A percentile compares a stretch with the other conserved stretches of the same genome.
These are phyloP conservation scores for Syncephalastrum monosporum DNA, from an alignment of 371 early-diverging fungal species.

Conservation along the genomic window DNA sequence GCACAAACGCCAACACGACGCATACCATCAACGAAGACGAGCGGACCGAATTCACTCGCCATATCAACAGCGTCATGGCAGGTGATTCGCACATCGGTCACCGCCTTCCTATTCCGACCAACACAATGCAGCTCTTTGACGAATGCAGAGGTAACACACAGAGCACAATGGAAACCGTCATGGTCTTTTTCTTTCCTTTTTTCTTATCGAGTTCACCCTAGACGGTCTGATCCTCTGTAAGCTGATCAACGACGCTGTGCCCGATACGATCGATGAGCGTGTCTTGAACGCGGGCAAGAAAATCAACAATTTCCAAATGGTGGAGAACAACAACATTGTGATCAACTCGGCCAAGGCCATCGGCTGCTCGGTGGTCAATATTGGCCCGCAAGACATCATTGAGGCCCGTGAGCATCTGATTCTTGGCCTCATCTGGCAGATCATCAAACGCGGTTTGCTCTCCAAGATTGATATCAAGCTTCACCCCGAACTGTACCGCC, in stretches of 20 bases:
- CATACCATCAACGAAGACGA: slow-evolving; percentile 98
- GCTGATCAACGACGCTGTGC: slow-evolving; percentile 93
- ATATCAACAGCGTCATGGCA: slow-evolving; percentile 87
- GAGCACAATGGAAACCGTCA: background rate
- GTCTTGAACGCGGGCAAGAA: slow-evolving; percentile 86
- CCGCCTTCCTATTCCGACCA: slow-evolving; percentile 88
- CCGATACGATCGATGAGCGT: slow-evolving; percentile 98
- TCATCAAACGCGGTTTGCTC: slow-evolving; percentile 93
- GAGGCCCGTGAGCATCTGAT: slow-evolving; percentile 94
- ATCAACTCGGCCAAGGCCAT: slow-evolving; percentile 98
- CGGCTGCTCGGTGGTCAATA: slow-evolving; percentile 95
- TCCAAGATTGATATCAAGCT: slow-evolving; percentile 94
- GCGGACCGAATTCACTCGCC: slow-evolving; percentile 89
- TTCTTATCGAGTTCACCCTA: slow-evolving; percentile 6
- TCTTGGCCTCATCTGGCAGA: slow-evolving; percentile 97
- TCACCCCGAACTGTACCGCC: slow-evolving; percentile 95
- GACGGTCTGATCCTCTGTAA: slow-evolving; percentile 96
- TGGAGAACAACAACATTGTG: slow-evolving; percentile 97
- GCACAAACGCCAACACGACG: slow-evolving; percentile 81
- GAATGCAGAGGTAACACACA: slow-evolving; percentile 71
- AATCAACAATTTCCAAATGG: slow-evolving; percentile 89
- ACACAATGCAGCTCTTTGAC: slow-evolving; percentile 93
- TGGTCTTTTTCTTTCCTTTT: too few species aligned
- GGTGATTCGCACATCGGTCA: slow-evolving; percentile 80
- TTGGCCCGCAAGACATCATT: slow-evolving; percentile 92